Conservation (phyloP, 768 basidiomycete species). For the Exsudoporus frostii region DNA sequence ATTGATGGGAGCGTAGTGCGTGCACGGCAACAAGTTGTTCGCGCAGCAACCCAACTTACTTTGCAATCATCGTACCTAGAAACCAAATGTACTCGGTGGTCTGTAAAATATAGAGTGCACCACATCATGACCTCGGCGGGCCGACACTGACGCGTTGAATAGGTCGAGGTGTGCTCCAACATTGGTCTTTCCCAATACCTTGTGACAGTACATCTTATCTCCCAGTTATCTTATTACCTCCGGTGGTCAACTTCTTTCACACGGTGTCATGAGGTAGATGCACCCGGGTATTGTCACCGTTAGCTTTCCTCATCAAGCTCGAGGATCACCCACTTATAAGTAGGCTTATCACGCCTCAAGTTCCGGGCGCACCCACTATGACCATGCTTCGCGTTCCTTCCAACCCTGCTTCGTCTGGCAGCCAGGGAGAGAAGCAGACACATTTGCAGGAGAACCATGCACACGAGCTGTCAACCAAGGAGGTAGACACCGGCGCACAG, state of each 20-base stretch:
- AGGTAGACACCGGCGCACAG: constrained; percentile 62
- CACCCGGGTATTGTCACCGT: neutral
- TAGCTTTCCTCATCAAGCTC: neutral
- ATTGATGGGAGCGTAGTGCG: constrained; percentile 17
- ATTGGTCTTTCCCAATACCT: neutral
- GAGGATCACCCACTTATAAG: constrained; percentile 7
- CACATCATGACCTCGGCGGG: neutral
- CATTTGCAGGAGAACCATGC: constrained; percentile 12
- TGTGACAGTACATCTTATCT: constrained; percentile 12
- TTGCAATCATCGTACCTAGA: neutral
- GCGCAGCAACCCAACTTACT: neutral
- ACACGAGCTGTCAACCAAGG: constrained; percentile 36
- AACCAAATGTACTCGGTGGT: neutral
- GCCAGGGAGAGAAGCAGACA: constrained; percentile 7
- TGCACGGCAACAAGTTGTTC: neutral
- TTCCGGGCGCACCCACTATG: neutral
- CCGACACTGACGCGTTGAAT: neutral
- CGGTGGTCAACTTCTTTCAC: constrained; percentile 6
- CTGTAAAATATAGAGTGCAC: neutral
- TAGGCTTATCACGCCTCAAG: neutral
- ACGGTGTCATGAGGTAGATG: neutral
- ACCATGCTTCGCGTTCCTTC: constrained; percentile 5
- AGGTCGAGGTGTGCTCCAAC: neutral
- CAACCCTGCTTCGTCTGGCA: constrained; percentile 10
- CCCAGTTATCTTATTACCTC: neutral